phyloP scores from a whole-genome alignment of 2,329 filamentous ascomycete species.

The Chrysoporthe puriensis region DNA sequence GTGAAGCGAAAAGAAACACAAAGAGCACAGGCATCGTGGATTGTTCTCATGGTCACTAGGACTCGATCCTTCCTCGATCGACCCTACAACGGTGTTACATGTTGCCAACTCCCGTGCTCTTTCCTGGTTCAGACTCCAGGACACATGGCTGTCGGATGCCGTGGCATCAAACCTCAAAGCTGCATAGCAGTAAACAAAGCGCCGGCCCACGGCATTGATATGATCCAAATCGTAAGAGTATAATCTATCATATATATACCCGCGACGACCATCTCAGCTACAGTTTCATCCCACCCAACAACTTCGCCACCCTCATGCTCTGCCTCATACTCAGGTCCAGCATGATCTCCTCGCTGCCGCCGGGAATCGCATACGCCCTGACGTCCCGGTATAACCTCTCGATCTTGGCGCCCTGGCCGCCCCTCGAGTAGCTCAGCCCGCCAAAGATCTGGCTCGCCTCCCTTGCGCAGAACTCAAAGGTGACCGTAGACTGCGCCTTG shows the following conservation, averaged over 20 bases:
- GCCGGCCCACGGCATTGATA: neutral
- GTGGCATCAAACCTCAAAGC: neutral
- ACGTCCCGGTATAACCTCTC: conserved; percentile 95
- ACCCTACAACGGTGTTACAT: neutral
- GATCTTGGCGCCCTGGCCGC: conserved; percentile 93
- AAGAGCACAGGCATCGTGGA: neutral
- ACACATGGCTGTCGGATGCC: no score
- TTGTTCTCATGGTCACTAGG: no score
- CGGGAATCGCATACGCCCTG: conserved; percentile 92
- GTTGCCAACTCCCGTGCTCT: neutral
- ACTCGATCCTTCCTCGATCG: neutral
- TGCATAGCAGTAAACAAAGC: neutral
- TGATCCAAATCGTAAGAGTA: neutral
- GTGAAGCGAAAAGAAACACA: neutral
- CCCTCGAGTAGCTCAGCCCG: conserved; percentile 86
- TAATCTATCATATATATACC: neutral
- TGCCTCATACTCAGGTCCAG: conserved; percentile 79
- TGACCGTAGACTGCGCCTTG: conserved; percentile 92
- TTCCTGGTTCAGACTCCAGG: neutral
- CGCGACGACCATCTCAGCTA: conserved; percentile 45
- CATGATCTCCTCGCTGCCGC: conserved; percentile 93
- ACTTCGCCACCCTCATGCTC: conserved; percentile 84
- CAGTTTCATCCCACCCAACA: conserved; percentile 87
- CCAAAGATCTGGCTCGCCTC: conserved; percentile 98
- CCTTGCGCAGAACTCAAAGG: conserved; percentile 96